Evolutionary conservation across 2,329 filamentous ascomycete species (phyloP), one percentile per base, ranked within the genome.

Genomic region (Penicillium aurantiogriseum): DNA sequence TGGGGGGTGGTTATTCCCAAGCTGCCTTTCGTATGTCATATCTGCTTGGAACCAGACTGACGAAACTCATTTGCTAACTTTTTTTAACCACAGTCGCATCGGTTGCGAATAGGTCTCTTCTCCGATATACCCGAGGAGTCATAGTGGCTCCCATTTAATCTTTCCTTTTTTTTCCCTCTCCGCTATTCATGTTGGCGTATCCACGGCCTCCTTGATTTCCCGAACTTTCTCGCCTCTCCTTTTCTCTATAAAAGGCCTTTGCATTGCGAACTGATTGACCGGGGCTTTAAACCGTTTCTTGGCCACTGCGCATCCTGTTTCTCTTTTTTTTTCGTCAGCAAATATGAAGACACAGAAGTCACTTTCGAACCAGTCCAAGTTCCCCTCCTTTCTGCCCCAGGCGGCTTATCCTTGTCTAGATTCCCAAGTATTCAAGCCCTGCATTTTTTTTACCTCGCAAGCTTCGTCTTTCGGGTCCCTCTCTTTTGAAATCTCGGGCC

Each of bases 1-100:
- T 99, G 71, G 91, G 91, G 84, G 44, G 94, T 99, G 55, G 90
- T 99, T 58, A 94, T 99, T 73, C 94, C 94, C 40, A 99, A 99
- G 79, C 80, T 99, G 66, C 94, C 94, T 66, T 93, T 90, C 74
- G 93, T 97, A 83, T 76, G 92, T 86, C 2, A 47, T 17, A 27
- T 38, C 49, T 42, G 2, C 35, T 42, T 27, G 27, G n/a, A 13
- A 5, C 39, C 36, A 33, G 11, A 19, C 27, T 44, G 19, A 8
- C 43, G 10, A 15, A 25, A 25, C 35, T 8, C 29, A 19, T 36
- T 58, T 53, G 59, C 69, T 70, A 64, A 77, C 74, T n/a, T 50
- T 54, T 19, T 53, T 69, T 62, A n/a, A 39, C 31, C 54, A 62
- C 74, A 91, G 88, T 90, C 87, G 74, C 88, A 91, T 76, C 87